Conservation (phyloP, 306 rosid genomes). For the Prosopis cineraria region DNA sequence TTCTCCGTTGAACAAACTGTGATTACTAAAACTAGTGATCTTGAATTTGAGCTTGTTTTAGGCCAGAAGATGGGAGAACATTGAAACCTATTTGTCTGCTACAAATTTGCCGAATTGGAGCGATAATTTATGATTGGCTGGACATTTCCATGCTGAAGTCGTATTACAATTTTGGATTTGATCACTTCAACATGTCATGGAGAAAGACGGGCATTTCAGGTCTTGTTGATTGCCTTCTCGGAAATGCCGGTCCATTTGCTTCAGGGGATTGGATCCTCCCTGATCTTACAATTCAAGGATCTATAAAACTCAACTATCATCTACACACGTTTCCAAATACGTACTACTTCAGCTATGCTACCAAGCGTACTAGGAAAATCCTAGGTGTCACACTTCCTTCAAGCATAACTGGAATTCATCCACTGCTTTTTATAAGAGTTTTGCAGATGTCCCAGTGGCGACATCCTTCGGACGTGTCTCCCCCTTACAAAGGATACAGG, state of each 20-base stretch:
- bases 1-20: constrained; percentile 3
- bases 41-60: constrained; percentile 41
- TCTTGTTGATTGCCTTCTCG: constrained; percentile 75
- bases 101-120: constrained; percentile 84
- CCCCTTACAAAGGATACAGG: constrained; percentile 96
- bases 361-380: constrained; percentile 79
- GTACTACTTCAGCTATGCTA: constrained; percentile 94
- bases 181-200: constrained; percentile 90
- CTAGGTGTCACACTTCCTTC: constrained; percentile 84
- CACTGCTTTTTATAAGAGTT: constrained; percentile 83
- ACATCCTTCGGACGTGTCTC: constrained; percentile 75
- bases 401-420: constrained; percentile 77
- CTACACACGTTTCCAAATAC: constrained; percentile 81
- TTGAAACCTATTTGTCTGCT: constrained; percentile 81
- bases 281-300: constrained; percentile 94
- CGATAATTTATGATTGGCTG: constrained; percentile 87
- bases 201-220: constrained; percentile 80
- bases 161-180: constrained; percentile 94
- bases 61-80: constrained; percentile 85
- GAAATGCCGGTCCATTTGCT: constrained; percentile 88
- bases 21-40: constrained; percentile 31
- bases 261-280: constrained; percentile 98
- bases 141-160: constrained; percentile 83
- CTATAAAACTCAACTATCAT: constrained; percentile 58
- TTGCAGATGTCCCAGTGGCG: constrained; percentile 97